Conservation (phyloP, 441 rosid species). For the Jatropha podagrica region DNA sequence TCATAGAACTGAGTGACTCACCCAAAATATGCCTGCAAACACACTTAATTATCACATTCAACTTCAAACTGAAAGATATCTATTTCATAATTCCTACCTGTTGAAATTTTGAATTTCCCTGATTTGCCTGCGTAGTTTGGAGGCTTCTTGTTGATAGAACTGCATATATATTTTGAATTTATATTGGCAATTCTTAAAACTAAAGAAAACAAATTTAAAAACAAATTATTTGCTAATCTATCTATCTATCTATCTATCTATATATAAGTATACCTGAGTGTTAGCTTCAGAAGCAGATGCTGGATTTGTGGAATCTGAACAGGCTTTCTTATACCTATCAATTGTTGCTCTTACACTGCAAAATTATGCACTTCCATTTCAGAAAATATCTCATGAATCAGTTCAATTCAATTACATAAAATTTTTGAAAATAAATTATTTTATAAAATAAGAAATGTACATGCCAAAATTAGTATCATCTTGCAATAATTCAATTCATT, state of each 20-base stretch:
- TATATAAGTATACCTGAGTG: conserved; percentile 53
- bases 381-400: no score
- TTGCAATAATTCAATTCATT: no score
- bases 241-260: no score
- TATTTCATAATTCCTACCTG: conserved; percentile 37
- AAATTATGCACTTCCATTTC: background rate
- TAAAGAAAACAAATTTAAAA: no score
- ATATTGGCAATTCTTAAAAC: no score
- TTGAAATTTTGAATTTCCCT: conserved; percentile 73
- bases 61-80: background rate
- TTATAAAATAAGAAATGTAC: no score
- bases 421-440: no score
- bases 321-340: conserved; percentile 77
- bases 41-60: background rate
- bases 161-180: conserved; percentile 15
- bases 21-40: conserved; percentile 71
- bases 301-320: conserved; percentile 52
- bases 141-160: conserved; percentile 89
- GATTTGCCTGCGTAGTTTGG: conserved; percentile 76
- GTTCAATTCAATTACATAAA: no score
- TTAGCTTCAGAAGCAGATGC: conserved; percentile 65
- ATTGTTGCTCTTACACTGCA: conserved; percentile 71
- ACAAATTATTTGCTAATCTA: no score
- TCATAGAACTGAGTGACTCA: conserved; percentile 67
- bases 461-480: no score